Conservation (phyloP, 2,329 filamentous ascomycete species). For the Exophiala sp. region DNA sequence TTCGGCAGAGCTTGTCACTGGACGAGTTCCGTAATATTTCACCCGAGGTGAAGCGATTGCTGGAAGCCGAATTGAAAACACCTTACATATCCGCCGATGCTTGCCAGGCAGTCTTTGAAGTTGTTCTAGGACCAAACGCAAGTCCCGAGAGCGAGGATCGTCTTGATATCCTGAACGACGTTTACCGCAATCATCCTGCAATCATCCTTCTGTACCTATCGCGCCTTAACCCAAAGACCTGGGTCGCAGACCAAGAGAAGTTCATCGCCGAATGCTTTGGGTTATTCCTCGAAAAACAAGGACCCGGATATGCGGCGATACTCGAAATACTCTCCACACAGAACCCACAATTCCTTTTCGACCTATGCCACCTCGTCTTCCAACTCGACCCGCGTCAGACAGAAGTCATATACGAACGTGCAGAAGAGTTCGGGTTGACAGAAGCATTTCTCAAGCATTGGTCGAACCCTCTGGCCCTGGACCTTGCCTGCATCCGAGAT, state of each 20-base stretch:
- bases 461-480: slow-evolving; percentile 78
- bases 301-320: slow-evolving; percentile 79
- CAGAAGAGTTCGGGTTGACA: slow-evolving; percentile 77
- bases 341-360: slow-evolving; percentile 80
- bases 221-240: slow-evolving; percentile 45
- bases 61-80: slow-evolving; percentile 70
- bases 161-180: slow-evolving; percentile 56
- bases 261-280: slow-evolving; percentile 59
- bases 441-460: slow-evolving; percentile 69
- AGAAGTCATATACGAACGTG: slow-evolving; percentile 71
- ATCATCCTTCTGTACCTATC: slow-evolving; percentile 51
- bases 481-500: slow-evolving; percentile 81
- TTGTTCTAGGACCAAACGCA: slow-evolving; percentile 46
- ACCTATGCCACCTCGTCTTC: slow-evolving; percentile 73
- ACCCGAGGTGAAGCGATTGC: slow-evolving; percentile 57
- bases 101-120: slow-evolving; percentile 63
- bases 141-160: slow-evolving; percentile 53
- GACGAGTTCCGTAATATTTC: slow-evolving; percentile 61
- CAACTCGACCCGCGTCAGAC: slow-evolving; percentile 66
- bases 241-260: slow-evolving; percentile 47
- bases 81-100: slow-evolving; percentile 87
- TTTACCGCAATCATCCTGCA: slow-evolving; percentile 53
- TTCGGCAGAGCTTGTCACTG: slow-evolving; percentile 71
- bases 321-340: slow-evolving; percentile 89
- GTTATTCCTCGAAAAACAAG: slow-evolving; percentile 75